phyloP scores from a whole-genome alignment of 345 rosid species.

The Camelina hispida region DNA sequence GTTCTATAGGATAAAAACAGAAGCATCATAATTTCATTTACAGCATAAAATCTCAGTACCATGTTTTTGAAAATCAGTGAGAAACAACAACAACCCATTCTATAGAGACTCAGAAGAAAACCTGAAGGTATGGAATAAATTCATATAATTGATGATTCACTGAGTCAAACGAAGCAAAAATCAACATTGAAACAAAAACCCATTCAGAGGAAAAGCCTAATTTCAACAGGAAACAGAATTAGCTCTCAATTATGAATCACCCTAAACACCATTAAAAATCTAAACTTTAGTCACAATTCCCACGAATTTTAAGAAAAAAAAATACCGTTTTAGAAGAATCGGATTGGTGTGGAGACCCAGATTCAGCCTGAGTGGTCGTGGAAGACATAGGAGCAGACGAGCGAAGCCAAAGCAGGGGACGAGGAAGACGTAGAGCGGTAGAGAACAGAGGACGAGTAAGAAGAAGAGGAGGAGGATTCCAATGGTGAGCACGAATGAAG shows the following conservation, averaged over 20 bases:
- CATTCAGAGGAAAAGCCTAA: not conserved
- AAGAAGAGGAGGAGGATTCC: conserved; percentile 50
- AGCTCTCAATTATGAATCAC: no score
- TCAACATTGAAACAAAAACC: not conserved
- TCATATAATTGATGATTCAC: not conserved
- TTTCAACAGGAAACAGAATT: no score
- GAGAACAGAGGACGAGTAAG: conserved; percentile 49
- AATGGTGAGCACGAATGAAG: conserved; percentile 51
- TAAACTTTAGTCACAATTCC: not conserved
- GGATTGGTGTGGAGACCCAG: conserved; percentile 46
- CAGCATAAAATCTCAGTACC: not conserved
- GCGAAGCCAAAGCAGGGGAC: conserved; percentile 51
- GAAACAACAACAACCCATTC: not conserved
- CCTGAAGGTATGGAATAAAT: not conserved
- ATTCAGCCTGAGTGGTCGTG: conserved; percentile 52
- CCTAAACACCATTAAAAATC: not conserved
- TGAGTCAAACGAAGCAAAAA: conserved; percentile 1
- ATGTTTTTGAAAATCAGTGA: not conserved
- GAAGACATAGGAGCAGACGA: conserved; percentile 47
- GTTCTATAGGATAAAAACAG: no score
- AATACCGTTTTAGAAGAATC: conserved; percentile 62
- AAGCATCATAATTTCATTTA: not conserved
- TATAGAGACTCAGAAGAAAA: not conserved
- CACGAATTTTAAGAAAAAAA: not conserved
- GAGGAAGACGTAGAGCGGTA: conserved; percentile 46